These are phyloP conservation scores for Salicornia ramosissima DNA, from an alignment of 148 eudicot species.

Conservation along the genomic window DNA sequence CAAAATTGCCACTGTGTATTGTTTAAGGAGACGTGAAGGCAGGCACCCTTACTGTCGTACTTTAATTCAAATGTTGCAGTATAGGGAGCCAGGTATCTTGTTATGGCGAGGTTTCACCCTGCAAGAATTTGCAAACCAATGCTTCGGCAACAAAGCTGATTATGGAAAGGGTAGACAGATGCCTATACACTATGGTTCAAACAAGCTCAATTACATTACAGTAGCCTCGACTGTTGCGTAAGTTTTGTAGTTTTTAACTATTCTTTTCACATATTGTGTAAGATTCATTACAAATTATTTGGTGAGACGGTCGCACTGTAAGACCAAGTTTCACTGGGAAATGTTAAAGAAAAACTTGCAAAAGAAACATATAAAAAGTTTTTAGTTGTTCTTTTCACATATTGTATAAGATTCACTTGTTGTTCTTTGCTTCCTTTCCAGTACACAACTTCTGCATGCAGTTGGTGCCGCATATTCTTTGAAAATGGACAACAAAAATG, in stretches of 20 bases:
- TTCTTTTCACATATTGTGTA: not conserved
- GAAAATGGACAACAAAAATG: slow-evolving; percentile 66
- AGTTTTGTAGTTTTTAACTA: slow-evolving; percentile 6
- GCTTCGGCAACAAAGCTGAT: slow-evolving; percentile 54
- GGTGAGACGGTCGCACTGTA: too few relatives aligned
- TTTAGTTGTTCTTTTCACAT: too few relatives aligned
- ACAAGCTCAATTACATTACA: slow-evolving; percentile 52
- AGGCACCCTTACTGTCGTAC: not conserved
- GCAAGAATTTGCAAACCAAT: slow-evolving; percentile 72
- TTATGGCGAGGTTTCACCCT: slow-evolving; percentile 73
- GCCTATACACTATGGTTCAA: slow-evolving; percentile 75
- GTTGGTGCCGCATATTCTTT: slow-evolving; percentile 83
- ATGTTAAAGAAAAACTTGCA: too few relatives aligned
- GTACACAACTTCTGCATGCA: slow-evolving; percentile 75
- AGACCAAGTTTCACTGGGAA: too few relatives aligned
- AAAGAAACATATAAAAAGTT: too few relatives aligned
- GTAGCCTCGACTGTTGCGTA: slow-evolving; percentile 71
- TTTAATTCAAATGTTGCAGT: slow-evolving; percentile 34
- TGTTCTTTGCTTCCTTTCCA: slow-evolving; percentile 25
- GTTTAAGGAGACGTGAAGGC: too few relatives aligned
- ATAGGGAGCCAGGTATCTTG: slow-evolving; percentile 68
- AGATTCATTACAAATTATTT: not conserved
- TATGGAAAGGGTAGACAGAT: slow-evolving; percentile 78
- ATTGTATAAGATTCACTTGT: not conserved
- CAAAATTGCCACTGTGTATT: too few relatives aligned